Evolutionary conservation across 768 basidiomycete species (phyloP), one percentile per base, ranked within the genome.

Genomic region (Lactarius hatsudake): DNA sequence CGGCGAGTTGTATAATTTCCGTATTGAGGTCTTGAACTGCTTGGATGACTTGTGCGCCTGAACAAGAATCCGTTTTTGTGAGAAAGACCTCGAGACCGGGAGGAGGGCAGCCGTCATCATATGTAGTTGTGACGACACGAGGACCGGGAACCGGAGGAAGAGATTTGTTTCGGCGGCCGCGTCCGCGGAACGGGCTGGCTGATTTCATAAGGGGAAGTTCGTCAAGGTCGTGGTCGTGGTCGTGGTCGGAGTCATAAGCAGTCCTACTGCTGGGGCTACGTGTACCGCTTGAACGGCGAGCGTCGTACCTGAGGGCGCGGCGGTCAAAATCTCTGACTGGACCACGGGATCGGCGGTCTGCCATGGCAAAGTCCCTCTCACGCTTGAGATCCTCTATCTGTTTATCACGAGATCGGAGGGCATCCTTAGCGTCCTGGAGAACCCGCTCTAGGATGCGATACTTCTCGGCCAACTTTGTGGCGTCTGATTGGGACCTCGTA

Each of bases 11-110:
- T n/a, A 90, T 81, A 66, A 91, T 88, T 76, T 91, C 90, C 0
- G 88, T 86, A 73, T 92, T 92, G 75, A 92, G 82, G 72, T 92
- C 90, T 69, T 89, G 87, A 17, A 92, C 86, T 3, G 88, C 86
- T 73, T 92, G 89, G 58, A 92, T 83, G 74, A 92, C 82, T 74
- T 91, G 89, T 1, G 88, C 86, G 15, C 90, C 90, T 2, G 89
- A 90, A 88, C 87, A 90, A 36, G 75, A 72, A 75, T 92, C 90
- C 38, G 85, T 86, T 67, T 89, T 87, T 18, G 89, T 89, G 78
- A 91, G 81, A 75, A 87, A 91, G 26, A 81, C 79, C 73, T 91
- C 91, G 63, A 80, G 76, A 72, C 86, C 84, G 65, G 83, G 85
- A 40, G 86, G 84, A 15, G 87, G 88, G 13, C 79, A 80, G 53